Evolutionary conservation across 345 rosid genomes (phyloP).

Genomic region (Iberis pinnata): DNA sequence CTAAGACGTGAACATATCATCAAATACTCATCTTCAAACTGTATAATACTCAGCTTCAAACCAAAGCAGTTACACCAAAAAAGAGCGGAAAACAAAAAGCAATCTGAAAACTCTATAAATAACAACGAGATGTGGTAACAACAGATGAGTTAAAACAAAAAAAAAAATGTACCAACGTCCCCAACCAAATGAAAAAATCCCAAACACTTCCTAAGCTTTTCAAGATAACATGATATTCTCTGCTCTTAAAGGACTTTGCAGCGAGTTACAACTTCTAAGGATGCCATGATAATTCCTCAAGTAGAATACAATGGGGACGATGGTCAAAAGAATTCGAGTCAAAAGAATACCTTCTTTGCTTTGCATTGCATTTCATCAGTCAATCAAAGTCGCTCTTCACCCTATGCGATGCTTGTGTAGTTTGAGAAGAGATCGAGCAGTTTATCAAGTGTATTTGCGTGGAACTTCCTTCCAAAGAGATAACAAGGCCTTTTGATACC

Average conservation of each 20-base stretch:
- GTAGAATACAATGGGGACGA: slow-evolving; percentile 17
- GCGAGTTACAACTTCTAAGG: slow-evolving; percentile 24
- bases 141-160: slow-evolving; percentile 22
- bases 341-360: slow-evolving; percentile 25
- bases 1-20: not conserved
- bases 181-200: slow-evolving; percentile 11
- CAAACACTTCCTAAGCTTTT: slow-evolving; percentile 15
- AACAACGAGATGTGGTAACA: slow-evolving; percentile 23
- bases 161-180: slow-evolving; percentile 29
- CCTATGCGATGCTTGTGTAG: slow-evolving; percentile 39
- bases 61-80: not conserved
- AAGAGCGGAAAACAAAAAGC: slow-evolving; percentile 9
- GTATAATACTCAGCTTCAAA: slow-evolving; percentile 1
- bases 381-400: slow-evolving; percentile 7
- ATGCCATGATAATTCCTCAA: slow-evolving; percentile 10
- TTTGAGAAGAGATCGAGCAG: slow-evolving; percentile 63
- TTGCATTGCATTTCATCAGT: slow-evolving; percentile 7
- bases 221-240: slow-evolving; percentile 9
- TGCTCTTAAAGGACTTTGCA: slow-evolving; percentile 8
- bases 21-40: slow-evolving; percentile 7
- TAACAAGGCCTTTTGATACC: slow-evolving; percentile 86
- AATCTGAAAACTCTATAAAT: slow-evolving; percentile 17
- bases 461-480: slow-evolving; percentile 88
- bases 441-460: slow-evolving; percentile 53
- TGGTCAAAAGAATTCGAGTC: slow-evolving; percentile 29